Evolutionary conservation across 306 rosid genomes (phyloP).

Genomic region (Vigna hirtella): DNA sequence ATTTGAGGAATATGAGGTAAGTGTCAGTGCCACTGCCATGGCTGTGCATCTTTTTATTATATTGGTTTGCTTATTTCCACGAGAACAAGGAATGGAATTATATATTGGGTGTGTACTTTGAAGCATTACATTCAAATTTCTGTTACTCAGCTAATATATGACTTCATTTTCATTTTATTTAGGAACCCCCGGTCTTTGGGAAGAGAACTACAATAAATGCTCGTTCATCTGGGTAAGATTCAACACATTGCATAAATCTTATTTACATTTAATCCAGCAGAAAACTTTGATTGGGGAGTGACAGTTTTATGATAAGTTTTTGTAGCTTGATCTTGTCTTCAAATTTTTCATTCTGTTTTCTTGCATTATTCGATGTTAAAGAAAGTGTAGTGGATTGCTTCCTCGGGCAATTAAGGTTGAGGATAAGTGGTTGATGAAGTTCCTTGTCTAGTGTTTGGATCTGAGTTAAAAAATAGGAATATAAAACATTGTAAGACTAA

Average conservation of each 20-base stretch:
- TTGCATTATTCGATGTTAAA: neutral
- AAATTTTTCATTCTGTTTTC: neutral
- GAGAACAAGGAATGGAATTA: too few species aligned
- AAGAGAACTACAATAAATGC: constrained; percentile 65
- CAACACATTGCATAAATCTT: too few species aligned
- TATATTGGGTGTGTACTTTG: neutral
- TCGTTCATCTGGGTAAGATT: constrained; percentile 70
- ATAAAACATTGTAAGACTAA: too few species aligned
- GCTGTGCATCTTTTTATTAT: constrained; percentile 19
- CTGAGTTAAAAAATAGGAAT: too few species aligned
- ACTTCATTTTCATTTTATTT: constrained; percentile 49
- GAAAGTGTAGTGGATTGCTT: neutral
- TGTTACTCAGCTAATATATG: constrained; percentile 44
- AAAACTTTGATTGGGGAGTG: too few species aligned
- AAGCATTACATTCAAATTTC: constrained; percentile 38
- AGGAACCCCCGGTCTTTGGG: constrained; percentile 97
- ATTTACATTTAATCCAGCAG: too few species aligned
- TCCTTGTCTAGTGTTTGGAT: too few species aligned
- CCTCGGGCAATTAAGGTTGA: too few species aligned
- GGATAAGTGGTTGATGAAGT: too few species aligned
- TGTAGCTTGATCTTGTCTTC: too few species aligned
- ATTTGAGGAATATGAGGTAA: constrained; percentile 92
- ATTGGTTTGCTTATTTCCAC: neutral
- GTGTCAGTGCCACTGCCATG: constrained; percentile 45
- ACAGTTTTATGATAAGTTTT: too few species aligned